Conservation (phyloP, 2,329 filamentous ascomycete species). For the Paracorniculantispora psalliotae region DNA sequence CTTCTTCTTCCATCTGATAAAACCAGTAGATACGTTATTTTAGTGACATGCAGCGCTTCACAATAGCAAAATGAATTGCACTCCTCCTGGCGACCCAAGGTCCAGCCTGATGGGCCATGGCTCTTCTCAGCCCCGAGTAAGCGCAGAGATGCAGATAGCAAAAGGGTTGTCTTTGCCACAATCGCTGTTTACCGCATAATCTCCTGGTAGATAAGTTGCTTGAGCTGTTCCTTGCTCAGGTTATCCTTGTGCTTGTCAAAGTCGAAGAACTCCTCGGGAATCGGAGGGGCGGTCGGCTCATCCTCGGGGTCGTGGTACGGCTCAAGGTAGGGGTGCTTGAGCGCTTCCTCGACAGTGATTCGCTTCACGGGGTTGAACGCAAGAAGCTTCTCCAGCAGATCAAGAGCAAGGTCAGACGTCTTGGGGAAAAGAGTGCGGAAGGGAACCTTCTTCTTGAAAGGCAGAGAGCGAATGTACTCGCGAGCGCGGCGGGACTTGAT, state of each 20-base stretch:
- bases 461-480: constrained; percentile 95
- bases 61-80: neutral
- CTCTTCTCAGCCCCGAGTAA: neutral
- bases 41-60: neutral
- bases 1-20: neutral
- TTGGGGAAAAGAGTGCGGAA: constrained; percentile 97
- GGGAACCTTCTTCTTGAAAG: constrained; percentile 99
- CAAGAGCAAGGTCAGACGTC: constrained; percentile 94
- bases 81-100: constrained; percentile 3
- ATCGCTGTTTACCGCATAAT: constrained; percentile 61
- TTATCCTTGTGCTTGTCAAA: constrained; percentile 99
- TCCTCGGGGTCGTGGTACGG: constrained; percentile 98
- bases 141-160: neutral
- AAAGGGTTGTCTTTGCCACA: neutral
- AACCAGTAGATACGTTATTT: neutral
- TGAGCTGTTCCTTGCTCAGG: constrained; percentile 95
- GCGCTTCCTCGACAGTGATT: constrained; percentile 93
- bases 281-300: constrained; percentile 92
- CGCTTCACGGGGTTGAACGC: constrained; percentile 99
- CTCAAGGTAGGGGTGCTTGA: constrained; percentile 97
- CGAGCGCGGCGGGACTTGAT: constrained; percentile 97
- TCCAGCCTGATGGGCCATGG: constrained; percentile 11
- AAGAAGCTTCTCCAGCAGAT: constrained; percentile 89
- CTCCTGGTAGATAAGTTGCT: constrained; percentile 95
- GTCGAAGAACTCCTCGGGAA: constrained; percentile 98